These are phyloP conservation scores for Trichoderma sp. DNA, from an alignment of 2,329 filamentous ascomycete species.

Conservation along the genomic window DNA sequence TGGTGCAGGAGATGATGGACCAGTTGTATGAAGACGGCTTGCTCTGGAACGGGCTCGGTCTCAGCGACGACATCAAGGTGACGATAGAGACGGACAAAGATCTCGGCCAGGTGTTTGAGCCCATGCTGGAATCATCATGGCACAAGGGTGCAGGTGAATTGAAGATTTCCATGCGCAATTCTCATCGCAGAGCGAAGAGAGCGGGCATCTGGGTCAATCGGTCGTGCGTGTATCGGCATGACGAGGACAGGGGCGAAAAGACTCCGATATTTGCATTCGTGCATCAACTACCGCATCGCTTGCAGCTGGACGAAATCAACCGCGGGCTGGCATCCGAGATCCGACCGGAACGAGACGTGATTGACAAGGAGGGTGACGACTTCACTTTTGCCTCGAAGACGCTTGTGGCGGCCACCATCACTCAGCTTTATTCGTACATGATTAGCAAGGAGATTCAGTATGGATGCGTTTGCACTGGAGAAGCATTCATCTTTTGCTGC, in stretches of 20 bases:
- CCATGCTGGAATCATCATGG: constrained; percentile 11
- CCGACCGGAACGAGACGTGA: constrained; percentile 32
- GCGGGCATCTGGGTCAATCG: constrained; percentile 34
- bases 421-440: constrained; percentile 42
- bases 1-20: constrained; percentile 35
- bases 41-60: constrained; percentile 31
- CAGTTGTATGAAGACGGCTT: constrained; percentile 28
- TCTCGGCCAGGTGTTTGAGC: constrained; percentile 12
- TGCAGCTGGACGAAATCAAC: constrained; percentile 33
- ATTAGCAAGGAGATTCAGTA: constrained; percentile 36
- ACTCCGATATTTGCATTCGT: constrained; percentile 35
- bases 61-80: constrained; percentile 32
- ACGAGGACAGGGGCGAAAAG: background rate
- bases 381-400: constrained; percentile 30
- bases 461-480: constrained; percentile 37
- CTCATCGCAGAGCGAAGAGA: constrained; percentile 1
- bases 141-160: background rate
- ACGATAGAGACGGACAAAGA: constrained; percentile 5
- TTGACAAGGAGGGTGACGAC: constrained; percentile 34
- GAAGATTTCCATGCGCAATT: constrained; percentile 9
- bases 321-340: constrained; percentile 37
- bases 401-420: constrained; percentile 39
- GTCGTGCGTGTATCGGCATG: constrained; percentile 29
- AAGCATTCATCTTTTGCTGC: constrained; percentile 36
- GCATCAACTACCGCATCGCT: constrained; percentile 41